Conservation (phyloP, 768 basidiomycete genomes). For the Galerina sulciceps region DNA sequence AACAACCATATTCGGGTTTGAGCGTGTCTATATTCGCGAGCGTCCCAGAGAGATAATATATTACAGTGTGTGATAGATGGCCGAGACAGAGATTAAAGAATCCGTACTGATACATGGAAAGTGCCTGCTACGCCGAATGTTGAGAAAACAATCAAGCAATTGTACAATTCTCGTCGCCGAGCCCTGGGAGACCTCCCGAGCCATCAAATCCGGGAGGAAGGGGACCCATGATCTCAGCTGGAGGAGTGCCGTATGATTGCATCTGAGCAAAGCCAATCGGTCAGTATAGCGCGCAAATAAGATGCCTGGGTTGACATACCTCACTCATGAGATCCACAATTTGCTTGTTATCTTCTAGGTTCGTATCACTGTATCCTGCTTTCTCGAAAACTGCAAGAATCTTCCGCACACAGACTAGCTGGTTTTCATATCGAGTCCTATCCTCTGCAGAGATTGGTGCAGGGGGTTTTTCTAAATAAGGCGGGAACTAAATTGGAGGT, state of each 20-base stretch:
- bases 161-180: conserved; percentile 29
- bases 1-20: no score
- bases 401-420: conserved; percentile 56
- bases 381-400: conserved; percentile 73
- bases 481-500: conserved; percentile 62
- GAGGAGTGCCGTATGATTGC: conserved; percentile 80
- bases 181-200: conserved; percentile 12
- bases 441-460: conserved; percentile 60
- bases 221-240: conserved; percentile 81
- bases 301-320: conserved; percentile 41
- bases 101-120: no score
- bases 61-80: no score
- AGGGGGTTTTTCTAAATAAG: conserved; percentile 65
- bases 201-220: conserved; percentile 64
- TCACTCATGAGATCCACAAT: conserved; percentile 78
- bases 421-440: conserved; percentile 63
- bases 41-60: no score
- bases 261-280: conserved; percentile 48
- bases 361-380: conserved; percentile 58
- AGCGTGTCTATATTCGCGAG: no score
- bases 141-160: conserved; percentile 23
- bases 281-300: background rate
- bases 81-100: no score
- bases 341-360: conserved; percentile 45
- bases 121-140: no score